phyloP scores from a whole-genome alignment of 768 basidiomycete genomes.

The Lactifluus pinguis region DNA sequence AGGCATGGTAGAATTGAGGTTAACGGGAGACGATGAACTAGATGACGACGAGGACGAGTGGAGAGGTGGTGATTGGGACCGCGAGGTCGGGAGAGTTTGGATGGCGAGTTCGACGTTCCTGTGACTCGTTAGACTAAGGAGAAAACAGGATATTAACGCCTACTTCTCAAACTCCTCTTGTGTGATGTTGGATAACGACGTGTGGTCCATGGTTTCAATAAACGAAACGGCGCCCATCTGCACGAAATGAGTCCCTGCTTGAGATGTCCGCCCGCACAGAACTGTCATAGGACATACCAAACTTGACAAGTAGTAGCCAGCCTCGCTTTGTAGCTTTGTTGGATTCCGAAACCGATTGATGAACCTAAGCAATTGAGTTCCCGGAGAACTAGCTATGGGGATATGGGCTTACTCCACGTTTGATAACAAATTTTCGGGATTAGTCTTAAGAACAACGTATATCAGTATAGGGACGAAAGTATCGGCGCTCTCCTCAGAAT shows the following conservation, averaged over 20 bases:
- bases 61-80: slow-evolving; percentile 26
- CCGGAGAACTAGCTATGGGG: background rate
- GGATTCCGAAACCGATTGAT: slow-evolving; percentile 93
- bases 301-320: slow-evolving; percentile 95
- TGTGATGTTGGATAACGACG: slow-evolving; percentile 86
- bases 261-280: background rate
- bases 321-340: slow-evolving; percentile 83
- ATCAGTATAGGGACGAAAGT: slow-evolving; percentile 93
- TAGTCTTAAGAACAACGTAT: slow-evolving; percentile 88
- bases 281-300: slow-evolving; percentile 59
- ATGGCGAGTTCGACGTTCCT: slow-evolving; percentile 58
- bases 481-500: slow-evolving; percentile 83
- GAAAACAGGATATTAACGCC: slow-evolving; percentile 11
- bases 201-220: slow-evolving; percentile 97
- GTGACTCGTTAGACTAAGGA: background rate
- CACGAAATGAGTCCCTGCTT: background rate
- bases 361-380: slow-evolving; percentile 39
- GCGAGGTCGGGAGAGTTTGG: slow-evolving; percentile 35
- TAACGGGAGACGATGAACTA: slow-evolving; percentile 22
- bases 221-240: slow-evolving; percentile 96
- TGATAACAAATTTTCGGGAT: slow-evolving; percentile 85
- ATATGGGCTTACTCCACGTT: slow-evolving; percentile 74
- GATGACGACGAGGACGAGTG: slow-evolving; percentile 25
- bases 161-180: slow-evolving; percentile 88
- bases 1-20: slow-evolving; percentile 20